Evolutionary conservation across 305 asterid species (phyloP), one percentile per base, ranked within the genome.

Genomic region (Rubia peregrina): DNA sequence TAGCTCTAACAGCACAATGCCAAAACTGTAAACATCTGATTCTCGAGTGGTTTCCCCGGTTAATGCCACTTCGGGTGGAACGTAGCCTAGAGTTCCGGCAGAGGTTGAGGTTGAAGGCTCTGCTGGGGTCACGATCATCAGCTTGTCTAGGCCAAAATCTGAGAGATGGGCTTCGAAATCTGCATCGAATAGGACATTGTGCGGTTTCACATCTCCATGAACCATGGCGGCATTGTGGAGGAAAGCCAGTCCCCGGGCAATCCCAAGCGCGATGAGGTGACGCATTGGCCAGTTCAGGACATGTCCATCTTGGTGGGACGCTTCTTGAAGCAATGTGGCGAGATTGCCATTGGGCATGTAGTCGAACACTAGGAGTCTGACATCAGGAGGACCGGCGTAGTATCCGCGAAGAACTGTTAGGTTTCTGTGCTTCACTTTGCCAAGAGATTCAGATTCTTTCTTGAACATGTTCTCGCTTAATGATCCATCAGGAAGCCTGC

Each of bases 211-310:
- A 36, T 88, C 95, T 1, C 95, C 88, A 17, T 88, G 92, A 38
- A 82, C 84, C 68, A 85, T 81, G 12, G 84, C 64, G 61, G 85
- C 72, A 0, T 88, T 62, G 40, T 88, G 95, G 8, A 88, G 87
- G 71, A 88, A 88, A 7, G 87, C 87, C 4, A 88, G 71, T 11
- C 95, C 95, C 1, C 92, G 85, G 9, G 89, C 92, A 57, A 86
- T 82, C 51, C 95, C 95, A 16, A 88, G 87, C 11, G 95, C 92
- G 26, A 88, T 88, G 36, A 88, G 85, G 75, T 88, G 95, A 57
- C 95, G 84, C 95, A 88, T 88, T 24, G 95, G 95, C 92, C 95
- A 88, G 60, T 88, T 88, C 30, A 88, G 84, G 13, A 88, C 90
- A 65, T 88, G 95, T 41, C 95, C 95, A 42, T 88, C 95, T 73